phyloP scores from a whole-genome alignment of 2,329 filamentous ascomycete genomes.

The Microsporum audouinii region DNA sequence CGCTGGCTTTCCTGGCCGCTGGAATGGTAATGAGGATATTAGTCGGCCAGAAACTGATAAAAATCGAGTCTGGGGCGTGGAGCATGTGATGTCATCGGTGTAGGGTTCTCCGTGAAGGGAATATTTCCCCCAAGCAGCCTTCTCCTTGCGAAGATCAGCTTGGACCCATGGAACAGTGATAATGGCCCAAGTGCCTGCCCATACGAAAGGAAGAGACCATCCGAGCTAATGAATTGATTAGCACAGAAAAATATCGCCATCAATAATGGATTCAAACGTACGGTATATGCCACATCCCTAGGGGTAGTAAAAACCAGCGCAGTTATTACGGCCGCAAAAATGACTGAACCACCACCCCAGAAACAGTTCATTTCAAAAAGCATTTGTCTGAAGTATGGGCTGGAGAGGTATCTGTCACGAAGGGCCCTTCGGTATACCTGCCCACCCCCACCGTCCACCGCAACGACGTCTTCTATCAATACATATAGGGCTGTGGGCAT shows the following conservation, averaged over 20 bases:
- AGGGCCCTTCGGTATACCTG: slow-evolving; percentile 43
- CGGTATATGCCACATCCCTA: slow-evolving; percentile 39
- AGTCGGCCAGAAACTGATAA: slow-evolving; percentile 19
- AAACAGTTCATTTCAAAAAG: slow-evolving; percentile 46
- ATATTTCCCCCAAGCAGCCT: slow-evolving; percentile 31
- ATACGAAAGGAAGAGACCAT: slow-evolving; percentile 34
- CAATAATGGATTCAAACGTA: slow-evolving; percentile 17
- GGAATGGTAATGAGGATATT: slow-evolving; percentile 13
- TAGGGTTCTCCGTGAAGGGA: slow-evolving; percentile 27
- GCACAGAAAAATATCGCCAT: not conserved
- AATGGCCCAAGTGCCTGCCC: slow-evolving; percentile 33
- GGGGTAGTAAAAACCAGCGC: slow-evolving; percentile 40
- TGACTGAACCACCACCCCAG: slow-evolving; percentile 44
- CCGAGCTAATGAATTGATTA: slow-evolving; percentile 24
- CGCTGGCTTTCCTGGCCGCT: slow-evolving; percentile 9
- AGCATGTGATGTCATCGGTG: slow-evolving; percentile 28
- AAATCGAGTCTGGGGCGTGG: slow-evolving; percentile 28
- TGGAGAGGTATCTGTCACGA: slow-evolving; percentile 43
- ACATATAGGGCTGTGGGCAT: slow-evolving; percentile 53
- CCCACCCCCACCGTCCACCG: slow-evolving; percentile 53
- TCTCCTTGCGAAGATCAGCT: slow-evolving; percentile 35
- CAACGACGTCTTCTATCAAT: slow-evolving; percentile 56
- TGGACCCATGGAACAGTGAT: slow-evolving; percentile 39
- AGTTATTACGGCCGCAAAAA: slow-evolving; percentile 38
- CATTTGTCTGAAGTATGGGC: slow-evolving; percentile 44